These are phyloP conservation scores for Sphaerosporella brunnea DNA, from an alignment of 495 filamentous ascomycete genomes.

Conservation along the genomic window DNA sequence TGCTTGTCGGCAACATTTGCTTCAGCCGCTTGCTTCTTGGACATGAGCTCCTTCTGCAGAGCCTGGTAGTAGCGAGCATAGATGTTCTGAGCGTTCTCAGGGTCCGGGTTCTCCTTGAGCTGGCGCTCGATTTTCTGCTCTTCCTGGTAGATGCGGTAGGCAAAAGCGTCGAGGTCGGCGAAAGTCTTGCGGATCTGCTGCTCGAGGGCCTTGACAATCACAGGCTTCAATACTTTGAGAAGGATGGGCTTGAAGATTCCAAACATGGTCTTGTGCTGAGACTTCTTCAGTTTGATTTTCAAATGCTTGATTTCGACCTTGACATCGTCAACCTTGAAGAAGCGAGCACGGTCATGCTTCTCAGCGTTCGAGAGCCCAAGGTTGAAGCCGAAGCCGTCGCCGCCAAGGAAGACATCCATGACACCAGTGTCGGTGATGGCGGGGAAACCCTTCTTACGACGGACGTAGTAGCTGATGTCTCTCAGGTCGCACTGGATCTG, in stretches of 20 bases:
- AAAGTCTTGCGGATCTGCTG: constrained; percentile 69
- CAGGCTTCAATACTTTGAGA: constrained; percentile 66
- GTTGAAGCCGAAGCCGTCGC: constrained; percentile 79
- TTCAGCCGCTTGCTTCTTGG: constrained; percentile 56
- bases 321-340: constrained; percentile 88
- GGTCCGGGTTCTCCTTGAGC: constrained; percentile 41
- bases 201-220: constrained; percentile 70
- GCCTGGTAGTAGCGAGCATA: constrained; percentile 69
- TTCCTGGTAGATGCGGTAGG: constrained; percentile 63
- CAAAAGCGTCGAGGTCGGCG: constrained; percentile 46
- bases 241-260: constrained; percentile 72
- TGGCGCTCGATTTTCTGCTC: constrained; percentile 53
- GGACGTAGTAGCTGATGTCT: constrained; percentile 89
- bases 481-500: constrained; percentile 75
- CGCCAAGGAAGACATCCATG: constrained; percentile 76
- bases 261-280: constrained; percentile 85
- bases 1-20: constrained; percentile 49
- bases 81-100: constrained; percentile 64
- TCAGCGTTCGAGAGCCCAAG: constrained; percentile 72
- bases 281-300: constrained; percentile 79
- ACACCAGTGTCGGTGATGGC: constrained; percentile 75
- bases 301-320: constrained; percentile 69
- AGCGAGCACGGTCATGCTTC: constrained; percentile 54
- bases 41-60: constrained; percentile 51
- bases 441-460: constrained; percentile 90